phyloP scores from a whole-genome alignment of 768 basidiomycete species.

The Leccinellum luteum region DNA sequence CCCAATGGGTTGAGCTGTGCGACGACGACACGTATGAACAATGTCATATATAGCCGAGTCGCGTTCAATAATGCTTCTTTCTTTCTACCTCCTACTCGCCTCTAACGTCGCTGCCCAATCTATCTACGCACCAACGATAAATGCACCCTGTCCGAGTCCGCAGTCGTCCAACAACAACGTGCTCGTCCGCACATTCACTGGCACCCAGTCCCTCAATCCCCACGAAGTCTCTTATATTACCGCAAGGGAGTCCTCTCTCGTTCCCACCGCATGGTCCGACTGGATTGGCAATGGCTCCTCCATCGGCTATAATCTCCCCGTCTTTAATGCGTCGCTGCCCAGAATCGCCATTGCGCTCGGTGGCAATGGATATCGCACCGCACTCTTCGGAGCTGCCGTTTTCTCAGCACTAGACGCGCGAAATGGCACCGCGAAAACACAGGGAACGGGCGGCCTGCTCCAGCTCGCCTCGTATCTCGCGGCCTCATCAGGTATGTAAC shows the following conservation, averaged over 20 bases:
- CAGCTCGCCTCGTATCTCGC: conserved; percentile 71
- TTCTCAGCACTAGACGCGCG: conserved; percentile 59
- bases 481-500: conserved; percentile 56
- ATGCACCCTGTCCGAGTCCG: conserved; percentile 57
- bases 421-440: conserved; percentile 52
- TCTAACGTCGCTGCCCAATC: conserved; percentile 1
- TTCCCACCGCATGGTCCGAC: conserved; percentile 50
- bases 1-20: background rate
- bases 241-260: conserved; percentile 38
- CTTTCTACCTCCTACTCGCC: background rate
- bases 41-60: conserved; percentile 6
- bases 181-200: conserved; percentile 55
- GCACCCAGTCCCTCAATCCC: conserved; percentile 50
- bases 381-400: conserved; percentile 61
- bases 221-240: conserved; percentile 48
- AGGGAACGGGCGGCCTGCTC: conserved; percentile 64
- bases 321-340: conserved; percentile 43
- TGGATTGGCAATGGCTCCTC: conserved; percentile 57
- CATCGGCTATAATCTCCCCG: conserved; percentile 51
- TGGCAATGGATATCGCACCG: conserved; percentile 69
- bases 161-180: conserved; percentile 31
- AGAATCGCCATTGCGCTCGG: conserved; percentile 63
- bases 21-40: background rate
- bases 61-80: background rate
- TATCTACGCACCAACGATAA: conserved; percentile 51